Evolutionary conservation across 768 basidiomycete genomes (phyloP).

Genomic region (Mycena venus): DNA sequence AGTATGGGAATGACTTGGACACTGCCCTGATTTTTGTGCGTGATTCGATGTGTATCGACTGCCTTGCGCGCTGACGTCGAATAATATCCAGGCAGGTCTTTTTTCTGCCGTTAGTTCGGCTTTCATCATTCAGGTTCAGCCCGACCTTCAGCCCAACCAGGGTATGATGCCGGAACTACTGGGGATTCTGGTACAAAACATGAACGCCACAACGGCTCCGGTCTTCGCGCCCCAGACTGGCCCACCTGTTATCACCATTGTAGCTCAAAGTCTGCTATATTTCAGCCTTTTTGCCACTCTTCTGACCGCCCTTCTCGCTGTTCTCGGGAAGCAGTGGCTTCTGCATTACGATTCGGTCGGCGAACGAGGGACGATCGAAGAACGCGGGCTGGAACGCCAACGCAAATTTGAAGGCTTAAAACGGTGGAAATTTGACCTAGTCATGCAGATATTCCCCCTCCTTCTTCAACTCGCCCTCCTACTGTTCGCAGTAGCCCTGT

Average conservation of each 20-base stretch:
- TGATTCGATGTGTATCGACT: neutral
- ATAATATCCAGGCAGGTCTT: neutral
- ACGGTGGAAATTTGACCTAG: neutral
- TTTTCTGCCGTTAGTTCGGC: slow-evolving; percentile 13
- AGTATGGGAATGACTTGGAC: slow-evolving; percentile 1
- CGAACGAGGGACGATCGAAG: neutral
- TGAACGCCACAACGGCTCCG: neutral
- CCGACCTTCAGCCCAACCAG: neutral
- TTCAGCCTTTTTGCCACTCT: neutral
- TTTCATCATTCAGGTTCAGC: slow-evolving; percentile 6
- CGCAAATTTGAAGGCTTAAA: neutral
- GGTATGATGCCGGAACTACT: neutral
- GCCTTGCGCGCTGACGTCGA: neutral
- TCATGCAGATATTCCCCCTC: slow-evolving; percentile 6
- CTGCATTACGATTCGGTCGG: neutral
- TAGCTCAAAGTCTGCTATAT: slow-evolving; percentile 4
- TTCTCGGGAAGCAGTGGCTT: slow-evolving; percentile 13
- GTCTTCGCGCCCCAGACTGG: neutral
- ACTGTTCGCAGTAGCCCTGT: neutral
- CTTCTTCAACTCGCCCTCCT: neutral
- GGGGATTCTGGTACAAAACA: neutral
- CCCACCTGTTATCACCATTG: neutral
- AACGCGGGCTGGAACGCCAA: slow-evolving; percentile 4
- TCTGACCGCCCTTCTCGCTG: neutral
- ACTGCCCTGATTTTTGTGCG: neutral